Base-by-base conservation (phyloP, 768 basidiomycete species). In the Terana coerulea region DNA sequence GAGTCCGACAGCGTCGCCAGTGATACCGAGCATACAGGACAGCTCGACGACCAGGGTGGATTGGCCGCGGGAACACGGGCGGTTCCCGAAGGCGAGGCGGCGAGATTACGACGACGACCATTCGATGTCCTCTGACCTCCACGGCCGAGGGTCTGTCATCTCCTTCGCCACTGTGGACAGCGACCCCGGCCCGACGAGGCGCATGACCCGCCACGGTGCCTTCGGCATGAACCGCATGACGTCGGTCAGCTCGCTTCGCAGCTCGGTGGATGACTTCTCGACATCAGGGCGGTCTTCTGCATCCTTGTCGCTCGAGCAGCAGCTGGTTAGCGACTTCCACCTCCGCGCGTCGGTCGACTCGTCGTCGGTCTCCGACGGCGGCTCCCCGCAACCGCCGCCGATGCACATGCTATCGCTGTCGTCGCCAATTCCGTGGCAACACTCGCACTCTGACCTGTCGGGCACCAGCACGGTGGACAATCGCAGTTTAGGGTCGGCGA, bases 91-190 rank as follows among this genome's bases (percentile, higher is more conserved):
- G 73, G 87, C 82, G 55, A 80, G 91, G 56, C 79, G 88, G 64
- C 73, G 88, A 64, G 89, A 92, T 60, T 86, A 79, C 58, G 92
- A 95, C 69, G 92, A 93, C 63, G 91, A 92, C 61, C 90, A 88
- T 63, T 94, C 92, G 26, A 88, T 91, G 80, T 91, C 90, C 25
- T 91, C 88, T 41, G 92, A 93, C 59, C 74, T 93, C 26, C 86
- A 86, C 47, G 78, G 84, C 35, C 81, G 81, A 49, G 78, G 86
- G 74, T 91, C 89, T 5, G 79, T 81, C 29, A 81, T 88, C 60
- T 93, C 90, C 17, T 88, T 88, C 61, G 80, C 84, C 22, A 88
- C 91, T 4, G 87, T 89, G 47, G 89, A 91, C 63, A 90, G 88
- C 58, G 91, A 93, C 63, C 90, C 91, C 43, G 90, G 91, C 0